Evolutionary conservation across 129 eudicot genomes (phyloP), one percentile per base, ranked within the genome.

Genomic region (Calendula officinalis): DNA sequence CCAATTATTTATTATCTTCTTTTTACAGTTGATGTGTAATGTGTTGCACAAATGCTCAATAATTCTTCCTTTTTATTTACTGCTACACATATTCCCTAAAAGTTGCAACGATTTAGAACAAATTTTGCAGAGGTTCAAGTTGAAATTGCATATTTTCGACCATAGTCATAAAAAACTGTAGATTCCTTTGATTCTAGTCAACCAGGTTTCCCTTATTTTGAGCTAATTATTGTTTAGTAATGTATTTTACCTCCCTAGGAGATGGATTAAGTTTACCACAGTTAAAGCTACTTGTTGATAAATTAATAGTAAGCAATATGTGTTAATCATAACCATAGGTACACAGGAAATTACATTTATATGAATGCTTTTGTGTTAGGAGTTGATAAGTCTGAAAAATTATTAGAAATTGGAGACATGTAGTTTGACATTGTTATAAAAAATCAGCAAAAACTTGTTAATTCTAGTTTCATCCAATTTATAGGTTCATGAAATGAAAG

Each of bases 401-500:
- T 17, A 35, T 9, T 14, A 48, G 40, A 30, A 36, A 34, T 52
- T 60, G 39, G 39, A 71, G 44, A 56, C 40, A 7, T 45, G 58
- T 56, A 61, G 74, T 68, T 69, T 57, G 74, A n/a, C 39, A 6
- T 16, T 15, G 40, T 15, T 72, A n/a, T n/a, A n/a, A n/a, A n/a
- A n/a, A n/a, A n/a, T n/a, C n/a, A 67, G 78, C 67, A 65, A 48
- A 56, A 48, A 56, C 47, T 73, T 66, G 37, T 73, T 80, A 75
- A 86, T 70, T 64, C 58, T 50, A 70, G 73, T 67, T 85, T 89
- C 85, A 53, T 77, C 67, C 62, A 45, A 74, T 84, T 83, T 82
- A 77, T 84, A 88, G 89, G 96, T 84, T 77, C 80, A 76, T 77
- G 62, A n/a, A n/a, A n/a, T n/a, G n/a, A 84, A 60, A 80, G 67